These are phyloP conservation scores for Parachaetomium inaequale DNA, from an alignment of 495 filamentous ascomycete genomes.

Conservation along the genomic window DNA sequence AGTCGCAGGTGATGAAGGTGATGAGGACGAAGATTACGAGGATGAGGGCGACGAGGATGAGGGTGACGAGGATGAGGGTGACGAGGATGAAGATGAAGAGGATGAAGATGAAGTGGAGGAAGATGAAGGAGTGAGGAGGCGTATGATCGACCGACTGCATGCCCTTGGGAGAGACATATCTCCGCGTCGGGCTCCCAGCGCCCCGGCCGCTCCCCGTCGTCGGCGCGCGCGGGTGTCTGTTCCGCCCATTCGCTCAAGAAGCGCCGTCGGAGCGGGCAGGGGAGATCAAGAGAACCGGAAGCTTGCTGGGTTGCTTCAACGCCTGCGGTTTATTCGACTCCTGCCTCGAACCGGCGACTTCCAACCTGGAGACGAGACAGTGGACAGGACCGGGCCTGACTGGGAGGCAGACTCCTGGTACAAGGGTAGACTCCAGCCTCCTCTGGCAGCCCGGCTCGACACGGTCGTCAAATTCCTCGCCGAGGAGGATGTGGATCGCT, in stretches of 20 bases:
- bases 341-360: not conserved
- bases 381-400: constrained; percentile 22
- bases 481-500: constrained; percentile 34
- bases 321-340: not conserved
- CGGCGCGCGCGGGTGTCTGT: no score
- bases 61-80: no score
- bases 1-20: not conserved
- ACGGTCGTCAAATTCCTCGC: constrained; percentile 31
- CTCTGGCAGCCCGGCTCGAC: constrained; percentile 25
- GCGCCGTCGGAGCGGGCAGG: not conserved
- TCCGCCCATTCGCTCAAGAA: not conserved
- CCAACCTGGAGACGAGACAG: not conserved
- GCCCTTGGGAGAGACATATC: not conserved
- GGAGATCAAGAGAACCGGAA: not conserved
- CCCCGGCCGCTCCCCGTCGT: not conserved
- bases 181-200: not conserved
- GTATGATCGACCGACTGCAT: not conserved
- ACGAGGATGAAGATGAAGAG: not conserved
- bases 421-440: constrained; percentile 22
- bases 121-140: not conserved
- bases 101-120: not conserved
- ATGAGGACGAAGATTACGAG: not conserved
- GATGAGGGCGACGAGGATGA: no score
- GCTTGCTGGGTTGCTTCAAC: not conserved
- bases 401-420: constrained; percentile 25